A percentile compares a stretch with the other conserved stretches of the same genome.
phyloP scores from a whole-genome alignment of 179 eudicot genomes.

The Gypsophila paniculata region DNA sequence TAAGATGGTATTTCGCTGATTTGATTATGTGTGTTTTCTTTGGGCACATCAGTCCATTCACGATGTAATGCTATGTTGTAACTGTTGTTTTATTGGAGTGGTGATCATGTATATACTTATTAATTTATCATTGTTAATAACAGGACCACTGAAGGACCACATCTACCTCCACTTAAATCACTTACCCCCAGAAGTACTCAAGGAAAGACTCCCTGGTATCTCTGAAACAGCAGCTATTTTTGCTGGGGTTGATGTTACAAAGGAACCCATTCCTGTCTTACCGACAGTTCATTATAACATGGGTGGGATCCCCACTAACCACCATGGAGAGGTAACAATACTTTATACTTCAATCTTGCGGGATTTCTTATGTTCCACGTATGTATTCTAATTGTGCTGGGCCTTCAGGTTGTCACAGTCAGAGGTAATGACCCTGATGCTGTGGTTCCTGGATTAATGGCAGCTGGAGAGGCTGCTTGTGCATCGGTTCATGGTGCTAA shows the following conservation, averaged over 20 bases:
- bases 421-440: slow-evolving; percentile 85
- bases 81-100: not conserved
- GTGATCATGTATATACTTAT: not conserved
- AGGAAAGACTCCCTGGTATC: slow-evolving; percentile 99
- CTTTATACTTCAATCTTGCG: slow-evolving; percentile 3
- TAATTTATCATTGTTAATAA: slow-evolving; percentile 4
- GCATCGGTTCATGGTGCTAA: slow-evolving; percentile 99
- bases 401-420: slow-evolving; percentile 69
- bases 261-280: slow-evolving; percentile 98
- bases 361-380: not conserved
- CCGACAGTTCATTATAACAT: slow-evolving; percentile 98
- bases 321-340: slow-evolving; percentile 83
- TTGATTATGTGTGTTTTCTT: not conserved
- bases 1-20: not conserved
- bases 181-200: slow-evolving; percentile 94
- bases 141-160: slow-evolving; percentile 95
- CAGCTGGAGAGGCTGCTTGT: slow-evolving; percentile 99
- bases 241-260: slow-evolving; percentile 99
- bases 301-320: slow-evolving; percentile 99
- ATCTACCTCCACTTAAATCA: slow-evolving; percentile 95
- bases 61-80: not conserved
- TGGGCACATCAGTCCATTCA: not conserved
- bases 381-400: slow-evolving; percentile 16
- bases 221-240: slow-evolving; percentile 99
- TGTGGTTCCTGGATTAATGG: slow-evolving; percentile 87